Base-by-base conservation (phyloP, 345 rosid species). In the Brassica incana region DNA sequence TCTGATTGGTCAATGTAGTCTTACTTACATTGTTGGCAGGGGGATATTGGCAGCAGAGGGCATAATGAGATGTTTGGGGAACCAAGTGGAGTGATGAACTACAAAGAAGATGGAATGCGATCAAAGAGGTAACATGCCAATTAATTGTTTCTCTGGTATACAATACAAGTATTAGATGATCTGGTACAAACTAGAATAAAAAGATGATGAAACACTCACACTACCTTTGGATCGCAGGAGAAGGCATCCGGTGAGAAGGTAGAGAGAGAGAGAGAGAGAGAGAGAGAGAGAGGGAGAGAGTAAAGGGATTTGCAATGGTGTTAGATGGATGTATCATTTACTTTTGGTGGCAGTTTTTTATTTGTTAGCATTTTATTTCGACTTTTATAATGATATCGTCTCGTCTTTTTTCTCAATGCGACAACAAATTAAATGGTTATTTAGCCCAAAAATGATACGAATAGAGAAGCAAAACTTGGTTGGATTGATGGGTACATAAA, bases 21-120 rank as follows among this genome's bases (percentile, higher is more conserved):
- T 92, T 91, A 92, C 99, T 92, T 90, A 89, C 94, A 62, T 88
- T 87, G 91, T 52, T 18, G 88, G 91, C 97, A 92, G 98, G 97
- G 86, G 59, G 92, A 88, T 71, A 33, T 80, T 78, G 97, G 88
- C 78, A 83, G 78, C 91, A 86, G 92, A 88, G 95, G 91, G 88
- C 88, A 90, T 52, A 92, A 94, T 89, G 97, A 92, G 85, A 82
- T 85, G 84, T 94, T 83, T 89, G 88, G 92, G 90, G 97, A 92
- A 87, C 83, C 93, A 85, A 89, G 91, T 84, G 98, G 98, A 92
- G 93, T 92, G 86, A 92, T 94, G 98, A 93, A 94, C 65, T 88
- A 79, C 35, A 91, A 88, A 81, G 93, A 88, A 91, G 97, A 92
- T 75, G 86, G 92, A 72, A 87, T 87, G 86, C 88, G 97, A 48